Evolutionary conservation across 2,329 filamentous ascomycete species (phyloP).

Genomic region (Aspergillus texensis): DNA sequence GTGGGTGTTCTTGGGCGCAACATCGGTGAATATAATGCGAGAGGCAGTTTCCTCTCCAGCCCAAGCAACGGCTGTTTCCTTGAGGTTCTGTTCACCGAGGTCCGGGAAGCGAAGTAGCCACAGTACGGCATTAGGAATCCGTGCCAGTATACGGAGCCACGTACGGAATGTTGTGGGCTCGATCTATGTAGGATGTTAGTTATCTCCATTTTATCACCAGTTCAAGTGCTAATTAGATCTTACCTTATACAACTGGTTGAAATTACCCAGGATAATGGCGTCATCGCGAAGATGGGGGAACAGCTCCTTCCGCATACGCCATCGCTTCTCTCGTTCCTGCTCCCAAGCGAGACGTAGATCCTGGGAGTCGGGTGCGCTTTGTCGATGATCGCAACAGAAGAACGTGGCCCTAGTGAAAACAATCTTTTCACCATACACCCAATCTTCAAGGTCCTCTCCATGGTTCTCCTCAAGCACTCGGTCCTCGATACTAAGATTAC

Average conservation of each 20-base stretch:
- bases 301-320: conserved; percentile 89
- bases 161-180: conserved; percentile 95
- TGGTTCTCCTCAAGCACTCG: conserved; percentile 64
- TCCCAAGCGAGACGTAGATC: conserved; percentile 75
- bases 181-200: conserved; percentile 62
- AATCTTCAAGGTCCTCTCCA: conserved; percentile 70
- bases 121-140: conserved; percentile 82
- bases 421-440: conserved; percentile 97
- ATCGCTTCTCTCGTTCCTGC: conserved; percentile 77
- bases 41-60: conserved; percentile 81
- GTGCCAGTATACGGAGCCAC: conserved; percentile 88
- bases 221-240: background rate
- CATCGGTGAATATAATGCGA: conserved; percentile 92
- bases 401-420: conserved; percentile 94
- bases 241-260: conserved; percentile 99
- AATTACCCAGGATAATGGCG: conserved; percentile 90
- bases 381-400: conserved; percentile 96
- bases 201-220: background rate
- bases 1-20: conserved; percentile 91
- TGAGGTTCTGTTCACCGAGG: conserved; percentile 82
- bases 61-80: conserved; percentile 79
- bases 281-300: conserved; percentile 84
- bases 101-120: conserved; percentile 98
- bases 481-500: conserved; percentile 75
- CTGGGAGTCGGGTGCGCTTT: conserved; percentile 75